Evolutionary conservation across 2,329 filamentous ascomycete genomes (phyloP), one percentile per base, ranked within the genome.

Genomic region (Trichophyton rubrum): DNA sequence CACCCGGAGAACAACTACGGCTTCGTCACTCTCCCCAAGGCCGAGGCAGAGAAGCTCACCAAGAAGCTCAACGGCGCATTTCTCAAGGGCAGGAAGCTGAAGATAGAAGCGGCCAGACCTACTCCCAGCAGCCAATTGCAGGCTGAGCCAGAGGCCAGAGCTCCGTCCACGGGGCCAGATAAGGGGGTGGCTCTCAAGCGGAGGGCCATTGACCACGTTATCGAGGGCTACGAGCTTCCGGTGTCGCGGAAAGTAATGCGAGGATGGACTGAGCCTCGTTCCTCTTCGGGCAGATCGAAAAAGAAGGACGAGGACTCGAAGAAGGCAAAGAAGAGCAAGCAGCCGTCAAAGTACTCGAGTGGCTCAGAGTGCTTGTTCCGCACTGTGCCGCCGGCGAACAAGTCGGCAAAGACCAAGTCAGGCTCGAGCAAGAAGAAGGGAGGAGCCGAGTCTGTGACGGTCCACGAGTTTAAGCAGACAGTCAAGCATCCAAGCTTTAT

Each of bases 1-100:
- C 96, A 95, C 64, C 92, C 92, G 13, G 93, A 99, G 66, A 87
- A 84, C 70, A 86, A 83, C 59, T 99, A 90, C 83, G 93, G 92
- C 60, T 99, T 88, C 75, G 79, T 97, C 62, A 90, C 95, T 55
- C 75, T 99, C 41, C 91, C 91, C 0, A 75, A 72, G 2, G 82
- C 84, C 74, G 90, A 95, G 65, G 93, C 92, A 8, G 87, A 92
- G n/a, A 95, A 90, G 73, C 75, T 97, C 59, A 90, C 86, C 76
- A 92, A 87, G 76, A 97, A 93, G 76, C 80, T 97, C 57, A 88
- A 96, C 78, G 92, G 92, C 35, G 83, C 87, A 1, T 87, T 89
- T 24, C 76, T 99, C 61, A 93, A 87, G 70, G 93, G 93, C 7
- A 80, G 80, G 62, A 97, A 96, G 74, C 83, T 97, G 67, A 84